phyloP scores from a whole-genome alignment of 2,329 filamentous ascomycete species.

The Dichotomopilus funicola region DNA sequence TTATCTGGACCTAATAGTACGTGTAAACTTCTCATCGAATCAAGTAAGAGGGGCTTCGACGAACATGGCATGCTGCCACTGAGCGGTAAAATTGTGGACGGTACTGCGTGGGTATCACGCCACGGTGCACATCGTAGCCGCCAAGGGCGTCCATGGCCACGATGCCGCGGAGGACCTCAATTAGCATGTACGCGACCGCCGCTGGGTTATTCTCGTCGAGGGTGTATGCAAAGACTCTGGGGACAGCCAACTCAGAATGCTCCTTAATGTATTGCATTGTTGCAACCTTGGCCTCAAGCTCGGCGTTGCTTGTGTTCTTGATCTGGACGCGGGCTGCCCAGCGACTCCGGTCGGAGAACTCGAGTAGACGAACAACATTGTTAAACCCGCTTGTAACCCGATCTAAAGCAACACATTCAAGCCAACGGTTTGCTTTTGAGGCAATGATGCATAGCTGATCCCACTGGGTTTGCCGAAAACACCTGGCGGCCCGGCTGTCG shows the following conservation, averaged over 20 bases:
- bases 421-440: background rate
- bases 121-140: background rate
- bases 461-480: constrained; percentile 2
- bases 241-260: background rate
- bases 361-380: constrained; percentile 1
- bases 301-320: background rate
- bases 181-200: constrained; percentile 1
- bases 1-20: constrained; percentile 6
- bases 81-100: background rate
- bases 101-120: constrained; percentile 2
- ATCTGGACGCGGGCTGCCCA: constrained; percentile 1
- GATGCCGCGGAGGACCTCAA: constrained; percentile 1
- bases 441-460: background rate
- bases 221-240: background rate
- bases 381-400: background rate
- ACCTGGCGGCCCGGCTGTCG: background rate
- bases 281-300: background rate
- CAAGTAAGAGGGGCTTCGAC: background rate
- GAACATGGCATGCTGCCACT: background rate
- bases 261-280: constrained; percentile 2
- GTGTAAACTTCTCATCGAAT: background rate
- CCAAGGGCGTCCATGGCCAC: constrained; percentile 1
- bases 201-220: constrained; percentile 1
- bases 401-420: background rate
- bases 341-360: constrained; percentile 2